Evolutionary conservation across 1,139 yeast species (phyloP).

Genomic region (Yamadazyma atmosphaerica): DNA sequence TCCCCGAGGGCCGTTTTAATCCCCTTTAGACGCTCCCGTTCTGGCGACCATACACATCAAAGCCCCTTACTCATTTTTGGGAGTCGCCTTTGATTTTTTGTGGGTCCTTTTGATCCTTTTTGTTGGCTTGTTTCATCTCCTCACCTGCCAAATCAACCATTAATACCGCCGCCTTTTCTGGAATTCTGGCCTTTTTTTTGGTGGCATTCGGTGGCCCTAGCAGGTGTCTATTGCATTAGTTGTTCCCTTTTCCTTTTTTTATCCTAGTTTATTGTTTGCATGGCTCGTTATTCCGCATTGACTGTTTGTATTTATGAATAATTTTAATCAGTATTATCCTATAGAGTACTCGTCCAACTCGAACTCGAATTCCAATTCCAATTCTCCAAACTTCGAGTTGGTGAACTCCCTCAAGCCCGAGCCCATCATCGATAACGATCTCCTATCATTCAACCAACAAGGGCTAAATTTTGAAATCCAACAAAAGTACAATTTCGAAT

Average conservation of each 20-base stretch:
- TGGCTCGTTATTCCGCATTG: background rate
- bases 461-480: constrained; percentile 8
- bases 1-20: background rate
- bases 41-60: too few species aligned
- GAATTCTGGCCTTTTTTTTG: background rate
- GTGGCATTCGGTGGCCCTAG: too few species aligned
- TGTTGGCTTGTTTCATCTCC: too few species aligned
- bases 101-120: too few species aligned
- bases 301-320: constrained; percentile 6
- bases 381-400: constrained; percentile 5
- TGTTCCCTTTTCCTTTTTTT: background rate
- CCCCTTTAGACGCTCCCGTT: background rate
- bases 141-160: too few species aligned
- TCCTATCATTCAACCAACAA: constrained; percentile 9
- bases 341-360: constrained; percentile 8
- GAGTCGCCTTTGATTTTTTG: too few species aligned
- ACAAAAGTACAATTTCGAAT: constrained; percentile 1
- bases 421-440: constrained; percentile 7
- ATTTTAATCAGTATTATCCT: constrained; percentile 8
- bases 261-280: background rate
- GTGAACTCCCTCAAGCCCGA: background rate
- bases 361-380: constrained; percentile 7
- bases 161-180: too few species aligned
- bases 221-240: constrained; percentile 1
- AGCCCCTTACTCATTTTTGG: too few species aligned